Evolutionary conservation across 2,329 filamentous ascomycete species (phyloP), one percentile per base, ranked within the genome.

Genomic region (Simplicillium sp.): DNA sequence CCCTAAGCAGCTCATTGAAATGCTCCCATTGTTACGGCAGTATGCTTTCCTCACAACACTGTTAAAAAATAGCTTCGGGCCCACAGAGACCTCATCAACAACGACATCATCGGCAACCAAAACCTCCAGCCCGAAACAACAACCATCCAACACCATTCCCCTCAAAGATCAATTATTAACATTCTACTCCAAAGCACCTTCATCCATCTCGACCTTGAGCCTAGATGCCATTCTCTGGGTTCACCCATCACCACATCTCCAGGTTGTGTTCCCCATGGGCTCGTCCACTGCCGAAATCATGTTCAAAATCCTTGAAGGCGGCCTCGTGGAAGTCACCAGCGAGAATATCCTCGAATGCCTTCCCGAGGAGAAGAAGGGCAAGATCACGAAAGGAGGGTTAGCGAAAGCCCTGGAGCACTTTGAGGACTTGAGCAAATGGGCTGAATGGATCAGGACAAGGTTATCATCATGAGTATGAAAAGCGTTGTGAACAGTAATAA

Each of bases 11-110:
- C 64, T 94, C 4, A 65, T 89, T 7, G 71, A 76, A 40, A 77
- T 89, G 54, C 68, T 94, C n/a, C 84, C 86, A 0, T 67, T 73
- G 4, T 65, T 92, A 13, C 71, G 87, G 12, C 86, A 92, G 56
- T 92, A 87, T 53, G 82, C 82, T 0, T 79, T 84, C 48, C 65
- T 87, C 4, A 77, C 77, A 2, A 75, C 68, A 0, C 59, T 92
- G 3, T 67, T 90, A 3, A 64, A 71, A 41, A 76, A 74, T 38
- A 77, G 72, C 42, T 84, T 87, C 51, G 66, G 65, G 29, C 53
- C 61, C 36, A 57, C 52, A 7, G 48, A 50, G 9, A 50, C 54
- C 29, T 42, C 48, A 16, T 42, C 48, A 9, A 42, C 39, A 35
- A 48, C 34, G 31, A 47, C 17, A 31, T 43, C 25, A 36, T 47